These are phyloP conservation scores for Boletus edulis DNA, from an alignment of 768 basidiomycete species.

Conservation along the genomic window DNA sequence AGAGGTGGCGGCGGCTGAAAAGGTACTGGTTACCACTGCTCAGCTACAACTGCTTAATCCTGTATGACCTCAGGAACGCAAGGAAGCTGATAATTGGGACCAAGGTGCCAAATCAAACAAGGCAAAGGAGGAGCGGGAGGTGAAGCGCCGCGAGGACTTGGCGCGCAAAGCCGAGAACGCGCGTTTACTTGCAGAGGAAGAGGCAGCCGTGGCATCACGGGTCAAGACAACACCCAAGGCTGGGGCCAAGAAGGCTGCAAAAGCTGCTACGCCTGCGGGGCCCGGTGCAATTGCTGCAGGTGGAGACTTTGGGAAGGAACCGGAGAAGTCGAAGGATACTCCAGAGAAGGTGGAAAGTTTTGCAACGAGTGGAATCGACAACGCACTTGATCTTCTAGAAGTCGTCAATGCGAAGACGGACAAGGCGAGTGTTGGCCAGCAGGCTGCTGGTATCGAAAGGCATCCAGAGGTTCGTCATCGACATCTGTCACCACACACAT, in stretches of 20 bases:
- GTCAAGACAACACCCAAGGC: slow-evolving; percentile 65
- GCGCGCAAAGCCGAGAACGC: slow-evolving; percentile 87
- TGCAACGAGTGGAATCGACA: slow-evolving; percentile 85
- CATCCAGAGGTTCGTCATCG: slow-evolving; percentile 81
- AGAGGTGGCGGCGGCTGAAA: slow-evolving; percentile 55
- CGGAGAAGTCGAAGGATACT: slow-evolving; percentile 26
- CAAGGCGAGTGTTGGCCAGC: slow-evolving; percentile 85
- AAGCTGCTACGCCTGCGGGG: slow-evolving; percentile 63
- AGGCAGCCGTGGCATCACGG: slow-evolving; percentile 57
- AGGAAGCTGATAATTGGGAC: slow-evolving; percentile 67
- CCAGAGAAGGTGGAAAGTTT: slow-evolving; percentile 60
- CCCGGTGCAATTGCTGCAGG: slow-evolving; percentile 86
- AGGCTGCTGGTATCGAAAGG: slow-evolving; percentile 81
- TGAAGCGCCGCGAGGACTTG: slow-evolving; percentile 75
- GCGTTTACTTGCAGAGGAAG: slow-evolving; percentile 85
- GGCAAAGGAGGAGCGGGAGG: slow-evolving; percentile 70
- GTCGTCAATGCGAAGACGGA: slow-evolving; percentile 91
- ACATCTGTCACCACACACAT: neutral
- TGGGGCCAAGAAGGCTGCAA: slow-evolving; percentile 51
- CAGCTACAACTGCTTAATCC: slow-evolving; percentile 1
- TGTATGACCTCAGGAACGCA: slow-evolving; percentile 51
- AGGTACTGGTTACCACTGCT: slow-evolving; percentile 36
- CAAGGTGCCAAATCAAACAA: slow-evolving; percentile 69
- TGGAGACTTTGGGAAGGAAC: slow-evolving; percentile 39
- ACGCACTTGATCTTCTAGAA: slow-evolving; percentile 84